Conservation (phyloP, 352 stramenopile genomes). For the Globisporangium canariense region DNA sequence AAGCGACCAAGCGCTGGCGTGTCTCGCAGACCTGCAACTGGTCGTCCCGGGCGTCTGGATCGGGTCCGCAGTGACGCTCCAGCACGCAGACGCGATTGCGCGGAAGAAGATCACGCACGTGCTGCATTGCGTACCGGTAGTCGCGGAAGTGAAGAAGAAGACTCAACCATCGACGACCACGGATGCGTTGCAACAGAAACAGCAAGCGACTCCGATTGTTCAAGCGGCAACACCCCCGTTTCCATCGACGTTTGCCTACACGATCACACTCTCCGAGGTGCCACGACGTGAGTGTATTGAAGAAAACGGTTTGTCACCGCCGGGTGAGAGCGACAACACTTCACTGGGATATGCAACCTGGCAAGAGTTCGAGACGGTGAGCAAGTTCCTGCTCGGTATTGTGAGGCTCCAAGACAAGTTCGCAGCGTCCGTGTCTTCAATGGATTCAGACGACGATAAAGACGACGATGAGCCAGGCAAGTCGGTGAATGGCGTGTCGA, state of each 20-base stretch:
- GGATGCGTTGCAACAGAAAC: not conserved
- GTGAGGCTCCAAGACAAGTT: conserved; percentile 9
- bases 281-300: conserved; percentile 4
- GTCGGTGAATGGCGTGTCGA: not conserved
- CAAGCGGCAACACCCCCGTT: conserved; percentile 4
- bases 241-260: conserved; percentile 9
- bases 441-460: conserved; percentile 1
- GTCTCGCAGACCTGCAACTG: conserved; percentile 31
- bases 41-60: conserved; percentile 34
- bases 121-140: conserved; percentile 7
- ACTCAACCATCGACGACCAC: not conserved
- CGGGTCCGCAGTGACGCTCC: conserved; percentile 26
- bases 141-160: not conserved
- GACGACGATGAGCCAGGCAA: conserved; percentile 15
- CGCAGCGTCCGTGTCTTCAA: not conserved
- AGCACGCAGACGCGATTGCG: conserved; percentile 12
- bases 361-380: conserved; percentile 10
- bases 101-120: conserved; percentile 21
- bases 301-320: not conserved
- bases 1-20: conserved; percentile 15
- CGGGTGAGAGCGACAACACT: not conserved
- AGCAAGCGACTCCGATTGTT: conserved; percentile 4
- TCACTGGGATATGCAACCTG: not conserved
- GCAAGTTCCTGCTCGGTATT: conserved; percentile 8
- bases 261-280: conserved; percentile 13